A percentile compares a stretch with the other conserved stretches of the same genome.
These are phyloP conservation scores for Solanum habrochaites DNA, from an alignment of 257 asterid genomes.

Conservation along the genomic window DNA sequence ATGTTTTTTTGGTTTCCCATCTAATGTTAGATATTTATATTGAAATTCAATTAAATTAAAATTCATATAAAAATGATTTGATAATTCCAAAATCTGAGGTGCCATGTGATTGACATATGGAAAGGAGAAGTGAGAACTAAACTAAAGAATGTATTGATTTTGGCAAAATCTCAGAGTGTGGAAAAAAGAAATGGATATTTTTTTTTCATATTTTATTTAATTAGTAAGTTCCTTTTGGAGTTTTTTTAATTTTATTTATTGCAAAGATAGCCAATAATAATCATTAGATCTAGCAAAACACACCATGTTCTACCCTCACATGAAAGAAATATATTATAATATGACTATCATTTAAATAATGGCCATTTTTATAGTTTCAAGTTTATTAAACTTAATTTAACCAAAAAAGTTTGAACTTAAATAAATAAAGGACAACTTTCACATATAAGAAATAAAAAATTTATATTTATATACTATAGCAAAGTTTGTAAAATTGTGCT, in stretches of 20 bases:
- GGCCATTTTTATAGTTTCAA: not conserved
- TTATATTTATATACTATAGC: no score
- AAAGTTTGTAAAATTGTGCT: no score
- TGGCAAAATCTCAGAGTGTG: not conserved
- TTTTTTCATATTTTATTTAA: not conserved
- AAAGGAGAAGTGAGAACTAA: not conserved
- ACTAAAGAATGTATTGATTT: conserved; percentile 18
- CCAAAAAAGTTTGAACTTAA: not conserved
- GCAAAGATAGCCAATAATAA: conserved; percentile 10
- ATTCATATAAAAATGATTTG: not conserved
- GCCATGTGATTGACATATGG: conserved; percentile 12
- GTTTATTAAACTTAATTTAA: no score
- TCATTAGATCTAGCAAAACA: conserved; percentile 5
- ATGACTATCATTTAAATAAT: not conserved
- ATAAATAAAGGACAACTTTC: no score
- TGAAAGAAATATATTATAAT: not conserved
- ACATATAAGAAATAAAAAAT: no score
- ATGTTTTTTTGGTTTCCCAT: rapidly evolving
- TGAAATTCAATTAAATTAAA: no score
- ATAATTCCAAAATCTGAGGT: conserved; percentile 1
- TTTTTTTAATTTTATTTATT: not conserved
- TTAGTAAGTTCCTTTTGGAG: not conserved
- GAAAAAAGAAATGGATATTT: not conserved
- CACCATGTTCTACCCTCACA: conserved; percentile 23
- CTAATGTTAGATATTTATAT: rapidly evolving